Evolutionary conservation across 192 early-diverging fungal genomes (phyloP).

Genomic region (Fimicolochytrium jonesii): DNA sequence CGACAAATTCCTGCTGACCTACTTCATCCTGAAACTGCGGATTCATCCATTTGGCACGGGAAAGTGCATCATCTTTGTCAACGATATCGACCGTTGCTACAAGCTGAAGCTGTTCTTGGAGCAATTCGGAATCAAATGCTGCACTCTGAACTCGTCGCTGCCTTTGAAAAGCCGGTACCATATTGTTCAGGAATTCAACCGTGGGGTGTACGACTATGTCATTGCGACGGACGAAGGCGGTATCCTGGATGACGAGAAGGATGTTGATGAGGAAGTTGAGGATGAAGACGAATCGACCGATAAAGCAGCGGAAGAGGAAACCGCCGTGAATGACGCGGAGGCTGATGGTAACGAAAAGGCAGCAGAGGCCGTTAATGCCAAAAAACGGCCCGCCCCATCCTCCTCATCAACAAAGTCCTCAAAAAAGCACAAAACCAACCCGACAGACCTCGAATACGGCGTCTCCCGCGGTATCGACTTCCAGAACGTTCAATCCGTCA

Average conservation of each 20-base stretch:
- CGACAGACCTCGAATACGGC: slow-evolving; percentile 83
- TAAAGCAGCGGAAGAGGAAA: slow-evolving; percentile 18
- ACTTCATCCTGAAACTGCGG: slow-evolving; percentile 85
- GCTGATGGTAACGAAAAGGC: slow-evolving; percentile 14
- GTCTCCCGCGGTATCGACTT: slow-evolving; percentile 97
- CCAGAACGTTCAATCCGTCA: slow-evolving; percentile 82
- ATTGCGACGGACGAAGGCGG: slow-evolving; percentile 92
- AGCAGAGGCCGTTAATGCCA: background rate
- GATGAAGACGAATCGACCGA: slow-evolving; percentile 39
- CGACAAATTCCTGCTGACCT: slow-evolving; percentile 85
- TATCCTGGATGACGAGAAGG: slow-evolving; percentile 46
- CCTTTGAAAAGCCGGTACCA: slow-evolving; percentile 85
- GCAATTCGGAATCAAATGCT: slow-evolving; percentile 88
- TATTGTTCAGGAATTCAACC: slow-evolving; percentile 96
- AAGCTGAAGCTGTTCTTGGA: slow-evolving; percentile 90
- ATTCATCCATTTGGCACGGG: slow-evolving; percentile 72
- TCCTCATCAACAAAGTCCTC: slow-evolving; percentile 14
- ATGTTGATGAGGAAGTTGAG: slow-evolving; percentile 38
- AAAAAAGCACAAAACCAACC: slow-evolving; percentile 33
- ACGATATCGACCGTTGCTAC: slow-evolving; percentile 91
- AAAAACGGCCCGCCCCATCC: background rate
- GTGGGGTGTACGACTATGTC: slow-evolving; percentile 90
- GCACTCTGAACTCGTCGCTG: slow-evolving; percentile 92
- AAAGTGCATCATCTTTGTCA: slow-evolving; percentile 94
- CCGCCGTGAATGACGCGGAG: too few species aligned